phyloP scores from a whole-genome alignment of 75 land plant genomes.

The Cryptomeria japonica region DNA sequence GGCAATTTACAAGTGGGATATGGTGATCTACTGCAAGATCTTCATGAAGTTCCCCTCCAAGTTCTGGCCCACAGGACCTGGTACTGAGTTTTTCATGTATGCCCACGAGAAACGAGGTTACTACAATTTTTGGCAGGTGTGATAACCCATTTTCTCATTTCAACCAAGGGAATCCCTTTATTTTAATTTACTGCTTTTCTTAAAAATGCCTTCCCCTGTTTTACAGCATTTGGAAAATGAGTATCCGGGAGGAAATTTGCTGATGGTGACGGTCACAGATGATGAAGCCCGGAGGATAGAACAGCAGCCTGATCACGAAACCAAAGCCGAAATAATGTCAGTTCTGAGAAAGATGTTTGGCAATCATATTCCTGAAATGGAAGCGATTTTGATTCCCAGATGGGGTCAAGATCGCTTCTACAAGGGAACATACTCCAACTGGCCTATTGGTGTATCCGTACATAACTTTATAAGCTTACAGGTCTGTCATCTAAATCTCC shows the following conservation, averaged over 20 bases:
- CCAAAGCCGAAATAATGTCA: constrained; percentile 61
- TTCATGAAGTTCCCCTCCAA: too few relatives aligned
- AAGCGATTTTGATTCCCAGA: constrained; percentile 60
- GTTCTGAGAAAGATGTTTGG: constrained; percentile 77
- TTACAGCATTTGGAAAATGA: constrained; percentile 78
- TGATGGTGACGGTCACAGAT: constrained; percentile 80
- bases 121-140: constrained; percentile 86
- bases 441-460: constrained; percentile 40
- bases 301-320: constrained; percentile 59
- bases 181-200: not conserved
- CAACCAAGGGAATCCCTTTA: not conserved
- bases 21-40: too few relatives aligned
- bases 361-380: constrained; percentile 55
- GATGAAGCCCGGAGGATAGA: constrained; percentile 76
- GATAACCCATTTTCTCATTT: not conserved
- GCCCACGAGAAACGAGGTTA: constrained; percentile 81
- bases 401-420: constrained; percentile 39
- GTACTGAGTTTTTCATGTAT: constrained; percentile 70
- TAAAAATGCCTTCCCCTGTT: not conserved
- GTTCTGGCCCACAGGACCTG: constrained; percentile 76
- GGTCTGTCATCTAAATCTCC: constrained; percentile 1
- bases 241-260: constrained; percentile 66
- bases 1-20: too few relatives aligned
- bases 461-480: constrained; percentile 21
- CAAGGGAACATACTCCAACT: constrained; percentile 38